Conservation (phyloP, 2,329 filamentous ascomycete genomes). For the Penicillium digitatum region DNA sequence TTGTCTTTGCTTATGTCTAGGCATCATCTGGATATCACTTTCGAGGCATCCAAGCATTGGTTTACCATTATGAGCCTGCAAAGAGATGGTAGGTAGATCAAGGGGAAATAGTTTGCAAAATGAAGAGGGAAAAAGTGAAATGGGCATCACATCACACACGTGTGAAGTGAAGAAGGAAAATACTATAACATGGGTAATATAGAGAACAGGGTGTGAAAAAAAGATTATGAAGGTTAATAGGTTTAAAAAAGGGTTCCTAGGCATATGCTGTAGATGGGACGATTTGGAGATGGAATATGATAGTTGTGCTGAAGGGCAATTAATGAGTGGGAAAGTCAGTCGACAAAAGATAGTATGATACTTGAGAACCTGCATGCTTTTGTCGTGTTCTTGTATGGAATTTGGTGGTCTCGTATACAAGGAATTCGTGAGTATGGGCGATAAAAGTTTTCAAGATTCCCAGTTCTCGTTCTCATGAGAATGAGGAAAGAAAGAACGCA, state of each 20-base stretch:
- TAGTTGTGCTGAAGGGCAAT: background rate
- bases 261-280: background rate
- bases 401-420: background rate
- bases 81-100: no score
- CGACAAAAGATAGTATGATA: background rate
- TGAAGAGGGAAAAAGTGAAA: no score
- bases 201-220: background rate
- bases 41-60: no score
- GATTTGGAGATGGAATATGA: background rate
- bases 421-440: background rate
- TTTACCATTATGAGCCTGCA: no score
- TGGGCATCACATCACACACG: no score
- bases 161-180: no score
- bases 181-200: no score
- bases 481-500: constrained; percentile 38
- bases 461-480: constrained; percentile 26
- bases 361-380: background rate
- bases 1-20: no score
- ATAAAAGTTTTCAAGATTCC: constrained; percentile 7
- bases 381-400: background rate
- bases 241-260: background rate
- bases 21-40: no score
- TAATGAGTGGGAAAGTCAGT: background rate
- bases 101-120: no score
- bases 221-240: no score